These are phyloP conservation scores for Candida railenensis DNA, from an alignment of 805 yeast genomes.

Conservation along the genomic window DNA sequence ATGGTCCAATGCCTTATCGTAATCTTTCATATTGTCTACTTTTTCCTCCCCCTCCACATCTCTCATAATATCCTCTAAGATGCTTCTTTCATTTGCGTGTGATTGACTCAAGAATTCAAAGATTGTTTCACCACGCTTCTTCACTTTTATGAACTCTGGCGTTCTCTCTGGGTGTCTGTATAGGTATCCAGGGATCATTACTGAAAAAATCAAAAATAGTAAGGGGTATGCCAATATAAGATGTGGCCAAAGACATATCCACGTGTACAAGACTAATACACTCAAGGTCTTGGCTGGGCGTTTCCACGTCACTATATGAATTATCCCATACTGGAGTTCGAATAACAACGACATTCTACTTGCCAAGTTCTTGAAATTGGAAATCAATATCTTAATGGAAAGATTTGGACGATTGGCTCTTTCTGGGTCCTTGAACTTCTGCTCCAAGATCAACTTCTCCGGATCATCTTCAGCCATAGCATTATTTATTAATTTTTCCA, in stretches of 20 bases:
- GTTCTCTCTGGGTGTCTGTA: conserved; percentile 62
- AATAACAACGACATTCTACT: conserved; percentile 56
- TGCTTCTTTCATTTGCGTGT: conserved; percentile 23
- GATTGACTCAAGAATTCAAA: conserved; percentile 38
- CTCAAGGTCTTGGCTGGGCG: conserved; percentile 69
- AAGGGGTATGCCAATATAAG: conserved; percentile 64
- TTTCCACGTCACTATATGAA: conserved; percentile 71
- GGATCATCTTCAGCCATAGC: conserved; percentile 50
- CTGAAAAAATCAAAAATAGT: conserved; percentile 49
- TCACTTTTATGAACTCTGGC: conserved; percentile 43
- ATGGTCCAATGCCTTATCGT: not conserved
- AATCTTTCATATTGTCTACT: not conserved
- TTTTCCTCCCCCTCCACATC: not conserved
- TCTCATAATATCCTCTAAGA: conserved; percentile 13
- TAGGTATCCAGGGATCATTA: conserved; percentile 70
- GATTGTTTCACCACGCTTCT: conserved; percentile 54
- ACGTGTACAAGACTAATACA: conserved; percentile 57
- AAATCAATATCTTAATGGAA: conserved; percentile 54
- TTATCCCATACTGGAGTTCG: conserved; percentile 57
- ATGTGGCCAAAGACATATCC: conserved; percentile 70
- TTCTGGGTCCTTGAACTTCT: conserved; percentile 44
- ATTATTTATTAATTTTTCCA: conserved; percentile 52
- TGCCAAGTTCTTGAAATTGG: conserved; percentile 59
- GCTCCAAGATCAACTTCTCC: conserved; percentile 44
- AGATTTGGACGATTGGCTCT: conserved; percentile 48